Conservation (phyloP, 148 eudicot species). For the Selenicereus undatus region DNA sequence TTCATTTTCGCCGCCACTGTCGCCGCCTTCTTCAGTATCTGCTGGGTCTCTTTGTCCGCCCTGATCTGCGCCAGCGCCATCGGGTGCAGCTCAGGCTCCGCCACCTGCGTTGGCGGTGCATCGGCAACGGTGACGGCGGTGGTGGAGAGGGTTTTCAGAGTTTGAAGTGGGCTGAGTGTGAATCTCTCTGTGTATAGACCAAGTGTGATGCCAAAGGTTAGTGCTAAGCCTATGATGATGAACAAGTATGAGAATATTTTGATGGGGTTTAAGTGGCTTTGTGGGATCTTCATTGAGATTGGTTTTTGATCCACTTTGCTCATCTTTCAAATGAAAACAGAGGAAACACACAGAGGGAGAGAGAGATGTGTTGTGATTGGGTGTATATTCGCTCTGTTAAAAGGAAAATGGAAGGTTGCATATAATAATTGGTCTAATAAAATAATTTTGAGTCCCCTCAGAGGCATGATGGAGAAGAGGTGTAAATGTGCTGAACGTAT, state of each 20-base stretch:
- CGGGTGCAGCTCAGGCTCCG: background rate
- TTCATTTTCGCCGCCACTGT: background rate
- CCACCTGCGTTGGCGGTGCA: background rate
- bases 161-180: background rate
- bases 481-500: background rate
- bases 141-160: background rate
- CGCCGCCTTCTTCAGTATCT: background rate
- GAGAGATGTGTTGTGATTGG: slow-evolving; percentile 4
- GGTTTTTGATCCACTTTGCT: background rate
- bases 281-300: background rate
- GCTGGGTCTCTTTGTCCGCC: background rate
- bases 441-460: background rate
- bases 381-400: background rate
- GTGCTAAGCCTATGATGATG: background rate
- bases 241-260: slow-evolving; percentile 1
- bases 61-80: background rate
- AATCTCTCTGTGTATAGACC: background rate
- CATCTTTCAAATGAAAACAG: background rate
- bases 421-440: background rate
- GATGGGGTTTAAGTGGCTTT: background rate
- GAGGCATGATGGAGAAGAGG: background rate
- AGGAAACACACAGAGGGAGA: background rate
- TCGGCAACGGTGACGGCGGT: background rate
- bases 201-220: background rate
- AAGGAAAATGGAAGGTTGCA: background rate